Percentiles rank a stretch among this genome's conserved stretches.
Conservation (phyloP, 169 alveolate species). For the Cryptosporidium baileyi region DNA sequence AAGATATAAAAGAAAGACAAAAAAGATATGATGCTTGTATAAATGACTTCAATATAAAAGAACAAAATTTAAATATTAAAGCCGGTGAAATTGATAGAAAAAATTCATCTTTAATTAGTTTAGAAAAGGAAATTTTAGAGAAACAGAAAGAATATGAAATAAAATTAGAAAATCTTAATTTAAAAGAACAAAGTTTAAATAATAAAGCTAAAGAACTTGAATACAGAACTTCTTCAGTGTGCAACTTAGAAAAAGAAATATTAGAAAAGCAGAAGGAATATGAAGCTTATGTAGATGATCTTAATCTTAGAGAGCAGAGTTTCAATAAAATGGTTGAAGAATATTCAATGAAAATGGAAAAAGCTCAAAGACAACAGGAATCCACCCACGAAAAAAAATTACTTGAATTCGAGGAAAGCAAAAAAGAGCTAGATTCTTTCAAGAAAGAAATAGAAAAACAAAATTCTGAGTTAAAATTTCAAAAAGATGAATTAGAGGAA, state of each 20-base stretch:
- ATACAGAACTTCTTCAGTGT: background rate
- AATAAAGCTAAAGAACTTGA: slow-evolving; percentile 32
- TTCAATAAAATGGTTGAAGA: slow-evolving; percentile 59
- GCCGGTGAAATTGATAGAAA: too few relatives aligned
- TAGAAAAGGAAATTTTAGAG: slow-evolving; percentile 35
- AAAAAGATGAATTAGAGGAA: slow-evolving; percentile 4
- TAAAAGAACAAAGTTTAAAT: background rate
- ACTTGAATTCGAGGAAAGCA: slow-evolving; percentile 3
- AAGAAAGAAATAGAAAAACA: background rate
- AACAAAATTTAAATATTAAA: too few relatives aligned
- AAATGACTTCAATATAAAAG: too few relatives aligned
- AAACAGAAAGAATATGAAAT: slow-evolving; percentile 44
- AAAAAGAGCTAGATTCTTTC: background rate
- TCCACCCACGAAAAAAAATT: slow-evolving; percentile 4
- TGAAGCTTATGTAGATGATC: slow-evolving; percentile 48
- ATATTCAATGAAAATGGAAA: slow-evolving; percentile 43
- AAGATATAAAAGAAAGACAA: too few relatives aligned
- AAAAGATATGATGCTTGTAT: too few relatives aligned
- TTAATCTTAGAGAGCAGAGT: slow-evolving; percentile 50
- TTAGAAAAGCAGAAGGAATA: slow-evolving; percentile 34
- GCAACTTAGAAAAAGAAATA: slow-evolving; percentile 36
- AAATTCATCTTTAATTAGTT: too few relatives aligned
- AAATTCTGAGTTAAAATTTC: slow-evolving; percentile 4
- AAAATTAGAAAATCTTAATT: background rate
- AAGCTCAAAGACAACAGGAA: slow-evolving; percentile 22